Evolutionary conservation across 495 filamentous ascomycete species (phyloP), one percentile per base, ranked within the genome.

Genomic region (Hypomontagnella monticulosa): DNA sequence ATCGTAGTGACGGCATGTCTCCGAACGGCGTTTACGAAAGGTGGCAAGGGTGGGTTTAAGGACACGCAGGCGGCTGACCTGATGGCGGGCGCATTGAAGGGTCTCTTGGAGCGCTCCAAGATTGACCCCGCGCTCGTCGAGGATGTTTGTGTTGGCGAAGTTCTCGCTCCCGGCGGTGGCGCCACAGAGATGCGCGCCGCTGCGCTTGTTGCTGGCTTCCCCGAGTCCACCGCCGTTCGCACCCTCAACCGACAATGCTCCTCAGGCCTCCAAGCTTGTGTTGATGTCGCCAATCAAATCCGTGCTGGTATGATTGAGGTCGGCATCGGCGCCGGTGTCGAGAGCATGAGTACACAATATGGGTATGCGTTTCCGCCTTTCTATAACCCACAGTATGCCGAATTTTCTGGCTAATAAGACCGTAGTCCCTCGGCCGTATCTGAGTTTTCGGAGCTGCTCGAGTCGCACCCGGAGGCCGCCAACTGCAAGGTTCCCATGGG

Each of bases 401-500:
- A 47, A 19, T n/a, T 16, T 14, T 40, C 12, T 34, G 30, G 52
- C 71, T 75, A 43, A 75, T 63, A n/a, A 50, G 12, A 9, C 54
- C 30, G 57, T 61, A 91, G 89, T 16, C 95, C 94, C 36, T 85
- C 83, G 23, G 94, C 94, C 44, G 93, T 99, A 12, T 88, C 89
- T 62, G 95, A 99, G 76, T 97, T 99, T 86, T 94, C 91, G 19
- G 92, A 96, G 11, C 87, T 97, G 58, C 87, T 99, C 44, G 91
- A 97, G 72, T 85, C 79, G 63, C 85, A 96, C 81, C 83, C 85
- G 56, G 89, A 95, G 76, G 87, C 94, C 37, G 90, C 88, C 70
- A 94, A 97, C 83, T 99, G 95, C 86, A 97, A 96, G 82, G 95
- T 99, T 8, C 90, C 94, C 71, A 99, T 99, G 95, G 96, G 96